A percentile compares a stretch with the other conserved stretches of the same genome.
Evolutionary conservation across 208 protist genomes (phyloP).

Genomic region (Herpetomonas muscarum): DNA sequence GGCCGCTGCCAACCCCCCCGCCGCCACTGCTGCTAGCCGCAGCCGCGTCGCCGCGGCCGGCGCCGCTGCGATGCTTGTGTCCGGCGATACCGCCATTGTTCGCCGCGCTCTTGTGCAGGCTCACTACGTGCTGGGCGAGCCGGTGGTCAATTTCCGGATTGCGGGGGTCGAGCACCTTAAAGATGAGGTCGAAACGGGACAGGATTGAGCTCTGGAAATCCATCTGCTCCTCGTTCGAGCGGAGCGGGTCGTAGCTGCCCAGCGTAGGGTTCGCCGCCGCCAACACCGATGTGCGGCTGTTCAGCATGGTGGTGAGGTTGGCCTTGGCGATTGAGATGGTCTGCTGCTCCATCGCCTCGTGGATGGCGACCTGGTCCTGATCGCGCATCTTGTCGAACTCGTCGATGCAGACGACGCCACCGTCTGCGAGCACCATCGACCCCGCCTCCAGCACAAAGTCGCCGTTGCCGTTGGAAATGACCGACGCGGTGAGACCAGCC

Average conservation of each 20-base stretch:
- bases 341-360: conserved; percentile 99
- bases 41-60: conserved; percentile 50
- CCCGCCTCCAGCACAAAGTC: conserved; percentile 99
- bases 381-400: conserved; percentile 99
- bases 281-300: conserved; percentile 98
- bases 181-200: conserved; percentile 99
- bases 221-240: conserved; percentile 91
- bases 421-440: conserved; percentile 99
- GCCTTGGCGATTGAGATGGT: conserved; percentile 99
- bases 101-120: conserved; percentile 92
- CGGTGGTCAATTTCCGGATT: conserved; percentile 91
- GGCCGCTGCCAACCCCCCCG: background rate
- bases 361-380: conserved; percentile 98
- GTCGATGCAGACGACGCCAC: conserved; percentile 99
- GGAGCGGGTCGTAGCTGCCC: conserved; percentile 90
- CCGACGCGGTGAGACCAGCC: conserved; percentile 98
- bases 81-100: conserved; percentile 24
- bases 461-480: conserved; percentile 85
- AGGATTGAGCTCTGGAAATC: conserved; percentile 99
- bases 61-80: conserved; percentile 3
- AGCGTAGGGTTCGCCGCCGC: conserved; percentile 99
- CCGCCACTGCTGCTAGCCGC: conserved; percentile 2
- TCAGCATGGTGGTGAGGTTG: conserved; percentile 99
- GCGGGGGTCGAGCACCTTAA: conserved; percentile 98
- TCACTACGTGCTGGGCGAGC: conserved; percentile 96